phyloP scores from a whole-genome alignment of 768 basidiomycete species.

The Tricholoma saponaceum region DNA sequence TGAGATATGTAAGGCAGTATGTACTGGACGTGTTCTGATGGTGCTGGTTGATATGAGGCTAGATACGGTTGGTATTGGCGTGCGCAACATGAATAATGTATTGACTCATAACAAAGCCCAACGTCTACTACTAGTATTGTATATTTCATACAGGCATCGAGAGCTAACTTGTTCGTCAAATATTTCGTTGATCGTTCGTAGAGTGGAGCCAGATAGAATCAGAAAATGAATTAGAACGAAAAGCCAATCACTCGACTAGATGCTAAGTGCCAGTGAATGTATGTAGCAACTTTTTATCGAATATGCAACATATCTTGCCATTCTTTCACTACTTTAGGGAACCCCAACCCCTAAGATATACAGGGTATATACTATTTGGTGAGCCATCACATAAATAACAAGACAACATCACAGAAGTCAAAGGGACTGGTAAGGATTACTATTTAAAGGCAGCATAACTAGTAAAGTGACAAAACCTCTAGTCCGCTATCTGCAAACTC shows the following conservation, averaged over 20 bases:
- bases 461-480: not conserved
- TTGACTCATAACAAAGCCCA: not conserved
- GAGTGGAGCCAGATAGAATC: not conserved
- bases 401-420: too few species aligned
- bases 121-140: not conserved
- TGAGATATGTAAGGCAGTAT: not conserved
- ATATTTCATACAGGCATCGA: not conserved
- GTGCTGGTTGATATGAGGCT: not conserved
- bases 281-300: too few species aligned
- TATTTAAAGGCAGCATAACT: too few species aligned
- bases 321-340: too few species aligned
- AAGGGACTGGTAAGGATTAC: too few species aligned
- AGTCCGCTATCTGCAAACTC: not conserved
- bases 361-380: too few species aligned
- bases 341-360: too few species aligned
- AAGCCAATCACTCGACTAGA: not conserved
- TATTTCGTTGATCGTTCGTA: not conserved
- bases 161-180: not conserved
- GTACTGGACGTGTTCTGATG: not conserved
- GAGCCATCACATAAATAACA: too few species aligned
- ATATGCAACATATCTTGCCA: too few species aligned
- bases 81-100: not conserved
- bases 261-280: too few species aligned
- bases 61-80: not conserved
- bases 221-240: not conserved